Evolutionary conservation across 495 filamentous ascomycete species (phyloP).

Genomic region (Penicillium antarcticum): DNA sequence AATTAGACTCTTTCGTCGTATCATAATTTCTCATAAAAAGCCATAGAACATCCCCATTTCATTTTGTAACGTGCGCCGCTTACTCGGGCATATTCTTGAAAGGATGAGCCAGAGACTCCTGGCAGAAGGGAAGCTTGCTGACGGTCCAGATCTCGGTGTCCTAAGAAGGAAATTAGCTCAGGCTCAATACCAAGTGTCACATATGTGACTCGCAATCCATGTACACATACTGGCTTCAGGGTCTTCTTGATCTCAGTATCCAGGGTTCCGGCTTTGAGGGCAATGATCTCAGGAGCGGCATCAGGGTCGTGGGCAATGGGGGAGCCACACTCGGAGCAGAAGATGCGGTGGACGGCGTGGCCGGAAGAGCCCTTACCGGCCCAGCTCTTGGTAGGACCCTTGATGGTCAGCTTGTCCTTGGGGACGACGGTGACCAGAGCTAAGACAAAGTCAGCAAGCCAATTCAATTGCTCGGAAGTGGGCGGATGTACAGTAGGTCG

Average conservation of each 20-base stretch:
- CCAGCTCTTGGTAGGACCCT: conserved; percentile 62
- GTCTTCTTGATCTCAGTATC: conserved; percentile 62
- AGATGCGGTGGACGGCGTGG: conserved; percentile 59
- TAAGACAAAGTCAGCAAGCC: conserved; percentile 20
- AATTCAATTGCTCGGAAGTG: neutral
- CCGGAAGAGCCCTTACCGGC: conserved; percentile 53
- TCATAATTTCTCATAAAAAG: conserved; percentile 10
- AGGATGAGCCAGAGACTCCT: conserved; percentile 57
- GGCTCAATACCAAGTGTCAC: neutral
- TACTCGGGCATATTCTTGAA: conserved; percentile 62
- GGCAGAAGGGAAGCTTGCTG: conserved; percentile 66
- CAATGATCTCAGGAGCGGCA: conserved; percentile 63
- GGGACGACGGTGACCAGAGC: conserved; percentile 64
- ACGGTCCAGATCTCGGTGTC: conserved; percentile 68
- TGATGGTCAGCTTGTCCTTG: conserved; percentile 57
- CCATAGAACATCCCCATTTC: neutral
- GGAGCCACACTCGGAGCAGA: conserved; percentile 67
- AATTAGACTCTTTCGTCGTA: conserved; percentile 2
- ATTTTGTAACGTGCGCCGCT: neutral
- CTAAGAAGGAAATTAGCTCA: conserved; percentile 23
- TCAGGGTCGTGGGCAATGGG: conserved; percentile 69
- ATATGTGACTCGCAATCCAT: neutral
- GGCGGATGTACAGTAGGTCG: conserved; percentile 56
- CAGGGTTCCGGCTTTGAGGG: conserved; percentile 63
- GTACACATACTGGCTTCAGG: conserved; percentile 58